Evolutionary conservation across 441 rosid genomes (phyloP), one percentile per base, ranked within the genome.

Genomic region (Biscutella laevigata): DNA sequence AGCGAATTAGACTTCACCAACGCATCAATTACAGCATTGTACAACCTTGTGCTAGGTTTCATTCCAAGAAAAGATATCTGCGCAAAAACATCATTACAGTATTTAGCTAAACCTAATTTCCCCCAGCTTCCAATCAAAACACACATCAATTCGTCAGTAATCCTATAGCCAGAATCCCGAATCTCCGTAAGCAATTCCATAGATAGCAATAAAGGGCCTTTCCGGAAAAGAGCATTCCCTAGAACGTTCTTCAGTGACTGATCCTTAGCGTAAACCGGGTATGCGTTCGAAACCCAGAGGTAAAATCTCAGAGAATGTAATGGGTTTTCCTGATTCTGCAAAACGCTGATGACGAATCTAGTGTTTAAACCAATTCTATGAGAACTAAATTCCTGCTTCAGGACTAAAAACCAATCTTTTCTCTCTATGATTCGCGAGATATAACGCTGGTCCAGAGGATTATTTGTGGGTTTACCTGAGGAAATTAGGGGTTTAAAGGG

Each of bases 111-210:
- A 28, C 95, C 97, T 59, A 84, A 68, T 54, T 74, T 84, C 3
- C 97, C 97, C 97, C 97, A 90, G 59, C 89, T 81, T 36, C 89
- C 82, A 49, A 90, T 74, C 76, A 86, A 64, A 76, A 81, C 44
- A 42, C 88, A 78, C 49, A 90, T 70, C 77, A 86, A 71, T 14
- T 84, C 84, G 7, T 84, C 97, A 19, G 47, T 72, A 6, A 86
- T 67, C 30, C 57, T 40, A 59, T 45, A 77, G 28, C 92, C 89
- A 0, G 92, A 82, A 35, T 67, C 63, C 41, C 71, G 56, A 56
- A 90, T 62, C 62, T 86, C 92, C 50, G 58, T 57, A 27, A 90
- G 75, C 69, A 86, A 41, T 50, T 86, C 91, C 72, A 54, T 59
- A 20, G 95, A 84, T 29, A 90, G 61, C 39, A 90, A 63, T 27